A percentile compares a stretch with the other conserved stretches of the same genome.
phyloP scores from a whole-genome alignment of 1,139 yeast genomes.

The Suhomyces atakaporum region DNA sequence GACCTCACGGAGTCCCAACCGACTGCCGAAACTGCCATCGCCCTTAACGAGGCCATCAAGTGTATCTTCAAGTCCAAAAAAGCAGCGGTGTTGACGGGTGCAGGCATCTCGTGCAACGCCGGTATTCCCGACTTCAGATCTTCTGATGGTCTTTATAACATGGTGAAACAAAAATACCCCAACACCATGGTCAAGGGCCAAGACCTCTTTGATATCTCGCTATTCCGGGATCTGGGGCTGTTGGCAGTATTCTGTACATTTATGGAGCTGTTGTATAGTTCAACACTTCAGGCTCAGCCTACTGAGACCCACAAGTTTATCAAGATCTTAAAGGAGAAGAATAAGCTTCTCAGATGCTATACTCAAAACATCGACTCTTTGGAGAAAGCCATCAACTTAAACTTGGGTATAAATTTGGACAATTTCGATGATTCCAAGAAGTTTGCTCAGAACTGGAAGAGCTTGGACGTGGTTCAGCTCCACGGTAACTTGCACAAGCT shows the following conservation, averaged over 20 bases:
- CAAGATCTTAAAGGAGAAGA: slow-evolving; percentile 60
- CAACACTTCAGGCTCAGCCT: slow-evolving; percentile 67
- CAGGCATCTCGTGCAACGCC: slow-evolving; percentile 94
- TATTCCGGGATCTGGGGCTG: slow-evolving; percentile 69
- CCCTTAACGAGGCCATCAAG: slow-evolving; percentile 42
- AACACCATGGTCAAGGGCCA: slow-evolving; percentile 72
- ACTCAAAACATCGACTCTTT: slow-evolving; percentile 72
- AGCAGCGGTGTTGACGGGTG: slow-evolving; percentile 77
- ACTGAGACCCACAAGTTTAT: slow-evolving; percentile 85
- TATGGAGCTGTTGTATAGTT: slow-evolving; percentile 70
- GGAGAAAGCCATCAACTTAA: slow-evolving; percentile 44
- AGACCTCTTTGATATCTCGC: slow-evolving; percentile 82
- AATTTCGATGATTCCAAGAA: slow-evolving; percentile 30
- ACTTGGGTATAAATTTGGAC: slow-evolving; percentile 38
- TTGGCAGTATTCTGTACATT: slow-evolving; percentile 74
- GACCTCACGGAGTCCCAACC: slow-evolving; percentile 28
- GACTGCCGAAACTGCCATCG: slow-evolving; percentile 33
- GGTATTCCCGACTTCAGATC: slow-evolving; percentile 96
- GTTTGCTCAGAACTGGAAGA: slow-evolving; percentile 54
- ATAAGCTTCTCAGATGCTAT: slow-evolving; percentile 77
- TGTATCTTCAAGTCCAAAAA: slow-evolving; percentile 50
- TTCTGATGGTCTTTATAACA: slow-evolving; percentile 75
- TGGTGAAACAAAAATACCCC: slow-evolving; percentile 67
- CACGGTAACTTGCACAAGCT: slow-evolving; percentile 86
- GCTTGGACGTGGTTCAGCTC: slow-evolving; percentile 76